phyloP scores from a whole-genome alignment of 2,329 filamentous ascomycete genomes.

The Xylaria polymorpha region DNA sequence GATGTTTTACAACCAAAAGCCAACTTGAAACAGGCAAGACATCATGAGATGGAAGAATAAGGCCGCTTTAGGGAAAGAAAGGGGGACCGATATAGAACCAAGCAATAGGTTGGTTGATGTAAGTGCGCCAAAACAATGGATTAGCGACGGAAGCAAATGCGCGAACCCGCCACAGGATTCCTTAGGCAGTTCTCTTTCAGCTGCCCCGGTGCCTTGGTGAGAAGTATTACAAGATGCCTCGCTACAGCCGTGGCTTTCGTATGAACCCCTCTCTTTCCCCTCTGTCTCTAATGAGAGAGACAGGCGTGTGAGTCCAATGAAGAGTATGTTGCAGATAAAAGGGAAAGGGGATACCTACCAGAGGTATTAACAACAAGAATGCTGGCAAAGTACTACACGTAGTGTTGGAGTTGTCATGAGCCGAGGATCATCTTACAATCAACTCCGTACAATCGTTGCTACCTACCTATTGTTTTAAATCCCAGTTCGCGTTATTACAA shows the following conservation, averaged over 20 bases:
- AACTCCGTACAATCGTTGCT: background rate
- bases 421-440: background rate
- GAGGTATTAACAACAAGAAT: background rate
- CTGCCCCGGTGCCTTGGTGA: background rate
- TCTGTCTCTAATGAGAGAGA: constrained; percentile 22
- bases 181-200: constrained; percentile 20
- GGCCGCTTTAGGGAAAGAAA: constrained; percentile 18
- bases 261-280: background rate
- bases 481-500: background rate
- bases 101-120: constrained; percentile 23
- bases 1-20: background rate
- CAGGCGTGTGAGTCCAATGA: background rate
- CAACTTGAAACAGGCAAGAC: constrained; percentile 14
- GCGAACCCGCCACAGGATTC: constrained; percentile 31
- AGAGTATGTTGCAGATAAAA: background rate
- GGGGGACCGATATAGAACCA: constrained; percentile 15
- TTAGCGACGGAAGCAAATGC: constrained; percentile 34
- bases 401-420: background rate
- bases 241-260: constrained; percentile 28
- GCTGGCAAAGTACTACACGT: background rate
- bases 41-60: constrained; percentile 6
- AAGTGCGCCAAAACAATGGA: constrained; percentile 31
- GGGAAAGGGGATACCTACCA: background rate
- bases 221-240: constrained; percentile 23
- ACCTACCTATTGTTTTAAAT: background rate